Evolutionary conservation across 148 eudicot genomes (phyloP).

Genomic region (Rhododendron ferrugineum): DNA sequence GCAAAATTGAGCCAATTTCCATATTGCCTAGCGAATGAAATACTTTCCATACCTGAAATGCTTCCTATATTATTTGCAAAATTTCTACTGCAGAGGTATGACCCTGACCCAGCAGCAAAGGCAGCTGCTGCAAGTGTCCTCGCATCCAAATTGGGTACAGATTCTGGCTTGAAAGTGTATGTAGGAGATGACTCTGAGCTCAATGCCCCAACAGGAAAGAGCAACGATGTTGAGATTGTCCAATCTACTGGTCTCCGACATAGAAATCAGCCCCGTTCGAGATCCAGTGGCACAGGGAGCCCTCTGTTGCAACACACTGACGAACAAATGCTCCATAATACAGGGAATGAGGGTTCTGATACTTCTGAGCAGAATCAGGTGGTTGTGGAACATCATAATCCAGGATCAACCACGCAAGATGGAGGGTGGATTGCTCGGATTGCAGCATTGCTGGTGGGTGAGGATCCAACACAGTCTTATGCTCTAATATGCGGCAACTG

Average conservation of each 20-base stretch:
- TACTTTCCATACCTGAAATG: not conserved
- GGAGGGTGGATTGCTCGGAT: constrained; percentile 83
- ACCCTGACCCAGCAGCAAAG: constrained; percentile 94
- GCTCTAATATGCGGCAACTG: constrained; percentile 96
- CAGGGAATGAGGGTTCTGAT: constrained; percentile 26
- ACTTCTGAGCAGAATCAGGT: constrained; percentile 38
- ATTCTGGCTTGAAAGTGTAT: constrained; percentile 72
- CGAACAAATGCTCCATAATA: constrained; percentile 30
- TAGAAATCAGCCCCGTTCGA: constrained; percentile 48
- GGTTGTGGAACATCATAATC: constrained; percentile 65
- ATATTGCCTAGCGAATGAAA: not conserved
- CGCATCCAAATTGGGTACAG: constrained; percentile 86
- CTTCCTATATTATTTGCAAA: not conserved
- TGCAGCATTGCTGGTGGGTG: constrained; percentile 94
- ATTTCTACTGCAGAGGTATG: constrained; percentile 64
- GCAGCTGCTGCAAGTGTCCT: constrained; percentile 94
- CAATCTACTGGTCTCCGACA: constrained; percentile 67
- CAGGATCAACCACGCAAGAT: constrained; percentile 42
- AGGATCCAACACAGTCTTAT: constrained; percentile 91
- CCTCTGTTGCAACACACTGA: constrained; percentile 26
- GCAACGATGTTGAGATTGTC: constrained; percentile 53
- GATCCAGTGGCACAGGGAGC: constrained; percentile 40
- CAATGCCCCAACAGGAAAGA: constrained; percentile 45
- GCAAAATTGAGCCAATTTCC: not conserved
- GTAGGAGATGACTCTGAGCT: constrained; percentile 52